Evolutionary conservation across 768 basidiomycete species (phyloP).

Genomic region (Tylopilus subfusipes): DNA sequence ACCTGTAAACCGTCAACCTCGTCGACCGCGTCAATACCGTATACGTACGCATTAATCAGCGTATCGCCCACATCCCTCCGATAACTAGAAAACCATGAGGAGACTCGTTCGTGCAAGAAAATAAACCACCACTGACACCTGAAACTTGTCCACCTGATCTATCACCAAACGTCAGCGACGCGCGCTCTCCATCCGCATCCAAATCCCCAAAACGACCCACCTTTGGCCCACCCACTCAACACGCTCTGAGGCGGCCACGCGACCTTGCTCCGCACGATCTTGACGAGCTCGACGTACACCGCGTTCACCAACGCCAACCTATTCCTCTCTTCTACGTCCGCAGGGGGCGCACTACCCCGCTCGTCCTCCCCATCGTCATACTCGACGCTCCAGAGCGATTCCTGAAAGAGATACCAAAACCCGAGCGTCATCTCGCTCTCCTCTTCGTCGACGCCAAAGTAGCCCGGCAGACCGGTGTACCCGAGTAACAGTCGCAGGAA

Average conservation of each 20-base stretch:
- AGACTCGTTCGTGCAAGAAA: background rate
- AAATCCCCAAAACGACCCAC: constrained; percentile 36
- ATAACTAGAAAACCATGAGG: constrained; percentile 46
- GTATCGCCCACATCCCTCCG: constrained; percentile 85
- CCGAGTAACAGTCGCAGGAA: constrained; percentile 70
- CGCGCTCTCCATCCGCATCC: background rate
- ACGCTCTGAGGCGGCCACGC: constrained; percentile 56
- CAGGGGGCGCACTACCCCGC: constrained; percentile 16
- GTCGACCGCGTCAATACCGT: background rate
- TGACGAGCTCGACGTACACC: constrained; percentile 77
- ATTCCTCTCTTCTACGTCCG: constrained; percentile 32
- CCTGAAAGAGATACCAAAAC: constrained; percentile 91
- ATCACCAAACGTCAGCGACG: constrained; percentile 7
- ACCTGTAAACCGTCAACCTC: constrained; percentile 42
- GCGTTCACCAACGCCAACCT: constrained; percentile 60
- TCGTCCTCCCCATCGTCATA: constrained; percentile 41
- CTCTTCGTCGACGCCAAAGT: constrained; percentile 80
- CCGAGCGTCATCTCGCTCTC: constrained; percentile 83
- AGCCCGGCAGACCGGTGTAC: constrained; percentile 72
- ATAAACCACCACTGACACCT: constrained; percentile 50
- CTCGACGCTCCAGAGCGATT: constrained; percentile 73
- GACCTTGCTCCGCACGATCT: constrained; percentile 67
- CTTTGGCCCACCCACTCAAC: constrained; percentile 61
- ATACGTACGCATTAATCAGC: constrained; percentile 77
- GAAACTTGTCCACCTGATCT: constrained; percentile 81